Base-by-base conservation (phyloP, 176 grass and related monocot genomes). In the Juncus effusus region DNA sequence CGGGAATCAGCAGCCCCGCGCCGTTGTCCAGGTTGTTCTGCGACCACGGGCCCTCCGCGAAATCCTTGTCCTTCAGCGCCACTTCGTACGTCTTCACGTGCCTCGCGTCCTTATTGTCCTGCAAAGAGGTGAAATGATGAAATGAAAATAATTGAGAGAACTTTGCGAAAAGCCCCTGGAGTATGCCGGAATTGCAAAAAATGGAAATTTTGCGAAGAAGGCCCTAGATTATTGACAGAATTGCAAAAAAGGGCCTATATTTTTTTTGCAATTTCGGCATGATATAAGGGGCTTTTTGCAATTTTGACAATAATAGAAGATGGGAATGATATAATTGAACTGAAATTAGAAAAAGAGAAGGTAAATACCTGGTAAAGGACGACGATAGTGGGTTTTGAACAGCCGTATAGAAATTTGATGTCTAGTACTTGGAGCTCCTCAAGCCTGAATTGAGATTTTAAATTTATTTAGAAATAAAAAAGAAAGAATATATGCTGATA, bases 381-480 rank as follows among this genome's bases (percentile, higher is more conserved):
- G 36, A 76, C 88, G 67, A 97, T 86, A 50, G 94, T 97, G 66
- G 94, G 85, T 81, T 84, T 89, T 16, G 81, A 72, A 72, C 88
- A 92, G 57, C 87, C 87, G 91, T 96, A 90, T 5, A 96, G 71
- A 83, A 96, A 96, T 49, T 91, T 96, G 67, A 96, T 91, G 67
- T 96, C 93, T 77, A 96, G 59, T 68, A 96, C 93, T 86, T 89
- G 87, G 85, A 91, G 95, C 54, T 99, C 95, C 80, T 99, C 95
- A 12, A 99, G 89, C 59, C 95, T 99, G 70, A 45, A 54, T 73
- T 36, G 71, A 83, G 35, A 76, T 55, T 77, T 78, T 39, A 72
- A 81, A 76, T 40, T 47, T 9, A 47, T 47, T 47, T 47, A 6
- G 9, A 47, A 6, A 47, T 47, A 6, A 47, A 47, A 47, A 47